phyloP scores from a whole-genome alignment of 2,329 filamentous ascomycete genomes.

The Pezicula neosporulosa region DNA sequence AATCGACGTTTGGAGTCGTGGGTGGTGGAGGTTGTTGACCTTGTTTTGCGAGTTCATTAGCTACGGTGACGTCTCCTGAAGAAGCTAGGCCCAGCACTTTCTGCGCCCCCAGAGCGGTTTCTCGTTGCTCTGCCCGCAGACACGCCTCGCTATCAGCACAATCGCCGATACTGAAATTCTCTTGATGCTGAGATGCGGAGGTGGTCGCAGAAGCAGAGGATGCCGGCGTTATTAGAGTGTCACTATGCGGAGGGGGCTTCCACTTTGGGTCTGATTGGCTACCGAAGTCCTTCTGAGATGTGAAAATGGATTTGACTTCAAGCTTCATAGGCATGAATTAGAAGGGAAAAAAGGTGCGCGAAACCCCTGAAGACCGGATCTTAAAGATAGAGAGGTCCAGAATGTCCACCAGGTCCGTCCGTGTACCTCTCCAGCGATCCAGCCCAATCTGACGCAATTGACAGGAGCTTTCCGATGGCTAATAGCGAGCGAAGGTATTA shows the following conservation, averaged over 20 bases:
- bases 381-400: too few species aligned
- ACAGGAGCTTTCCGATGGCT: too few species aligned
- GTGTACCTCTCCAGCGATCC: too few species aligned
- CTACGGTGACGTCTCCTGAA: too few species aligned
- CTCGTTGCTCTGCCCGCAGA: not conserved
- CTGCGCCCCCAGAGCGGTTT: not conserved
- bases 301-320: constrained; percentile 20
- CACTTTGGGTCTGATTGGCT: constrained; percentile 5
- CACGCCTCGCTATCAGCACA: not conserved
- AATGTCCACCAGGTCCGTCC: too few species aligned
- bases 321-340: constrained; percentile 10
- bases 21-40: not conserved
- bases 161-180: not conserved
- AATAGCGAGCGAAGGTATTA: too few species aligned
- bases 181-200: not conserved
- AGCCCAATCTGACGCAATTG: too few species aligned
- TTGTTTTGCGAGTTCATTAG: not conserved
- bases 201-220: not conserved
- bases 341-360: too few species aligned
- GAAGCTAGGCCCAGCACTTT: not conserved
- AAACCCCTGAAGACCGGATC: too few species aligned
- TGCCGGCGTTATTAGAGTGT: not conserved
- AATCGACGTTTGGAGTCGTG: not conserved
- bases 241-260: constrained; percentile 1
- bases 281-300: constrained; percentile 15